A percentile compares a stretch with the other conserved stretches of the same genome.
Evolutionary conservation across 1,284 basidiomycete species (phyloP).

Genomic region (Ceratobasidium sp.): DNA sequence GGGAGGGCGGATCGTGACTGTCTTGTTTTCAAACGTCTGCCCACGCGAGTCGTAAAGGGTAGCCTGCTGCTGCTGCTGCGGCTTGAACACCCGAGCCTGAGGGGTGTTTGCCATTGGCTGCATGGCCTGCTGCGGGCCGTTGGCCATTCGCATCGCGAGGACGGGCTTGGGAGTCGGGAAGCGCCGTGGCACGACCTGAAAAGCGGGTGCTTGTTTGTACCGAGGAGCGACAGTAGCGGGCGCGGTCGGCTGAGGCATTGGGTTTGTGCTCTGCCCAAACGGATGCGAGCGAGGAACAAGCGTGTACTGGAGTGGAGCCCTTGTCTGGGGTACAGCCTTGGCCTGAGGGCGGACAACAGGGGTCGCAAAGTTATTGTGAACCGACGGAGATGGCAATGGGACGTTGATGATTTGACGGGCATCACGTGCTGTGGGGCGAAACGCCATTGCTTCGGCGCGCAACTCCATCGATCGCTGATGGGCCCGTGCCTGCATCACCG

Average conservation of each 20-base stretch:
- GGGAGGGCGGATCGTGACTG: slow-evolving; percentile 28
- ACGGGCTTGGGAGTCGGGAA: slow-evolving; percentile 42
- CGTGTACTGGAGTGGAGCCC: slow-evolving; percentile 26
- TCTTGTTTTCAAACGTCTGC: slow-evolving; percentile 37
- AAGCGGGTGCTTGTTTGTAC: slow-evolving; percentile 43
- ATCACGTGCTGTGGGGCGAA: slow-evolving; percentile 34
- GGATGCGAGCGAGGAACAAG: slow-evolving; percentile 36
- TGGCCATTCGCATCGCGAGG: slow-evolving; percentile 42
- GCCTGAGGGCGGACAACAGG: slow-evolving; percentile 39
- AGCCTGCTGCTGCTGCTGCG: slow-evolving; percentile 33
- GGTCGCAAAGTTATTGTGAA: slow-evolving; percentile 26
- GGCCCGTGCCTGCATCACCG: slow-evolving; percentile 11
- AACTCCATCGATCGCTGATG: slow-evolving; percentile 44
- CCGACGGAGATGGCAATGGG: slow-evolving; percentile 39
- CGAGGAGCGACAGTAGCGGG: slow-evolving; percentile 42
- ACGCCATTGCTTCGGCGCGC: slow-evolving; percentile 37
- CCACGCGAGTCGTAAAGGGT: slow-evolving; percentile 44
- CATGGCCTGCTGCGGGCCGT: slow-evolving; percentile 27
- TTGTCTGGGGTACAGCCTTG: slow-evolving; percentile 32
- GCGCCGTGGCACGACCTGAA: slow-evolving; percentile 43
- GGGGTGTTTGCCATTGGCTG: slow-evolving; percentile 29
- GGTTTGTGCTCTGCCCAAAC: slow-evolving; percentile 25
- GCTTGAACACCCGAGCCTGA: slow-evolving; percentile 34
- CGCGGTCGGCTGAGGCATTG: slow-evolving; percentile 12
- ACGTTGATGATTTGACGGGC: slow-evolving; percentile 40